Evolutionary conservation across 2,329 filamentous ascomycete genomes (phyloP).

Genomic region (Mollisiaceae sp.): DNA sequence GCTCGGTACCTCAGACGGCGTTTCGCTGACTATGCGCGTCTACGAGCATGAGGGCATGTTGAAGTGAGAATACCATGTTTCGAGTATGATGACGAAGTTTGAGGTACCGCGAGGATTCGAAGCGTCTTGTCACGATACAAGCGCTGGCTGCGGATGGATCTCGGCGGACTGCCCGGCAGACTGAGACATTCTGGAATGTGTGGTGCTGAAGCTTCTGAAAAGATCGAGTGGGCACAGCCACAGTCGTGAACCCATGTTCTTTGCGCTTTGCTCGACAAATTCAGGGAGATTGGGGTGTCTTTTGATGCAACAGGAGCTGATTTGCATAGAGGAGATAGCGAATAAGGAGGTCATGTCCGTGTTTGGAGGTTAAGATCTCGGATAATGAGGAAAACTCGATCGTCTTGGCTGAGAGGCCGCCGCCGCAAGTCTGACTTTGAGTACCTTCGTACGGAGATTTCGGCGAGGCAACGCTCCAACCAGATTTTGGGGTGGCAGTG

Average conservation of each 20-base stretch:
- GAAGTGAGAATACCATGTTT: slow-evolving; percentile 1
- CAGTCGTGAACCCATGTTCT: not conserved
- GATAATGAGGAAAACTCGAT: slow-evolving; percentile 1
- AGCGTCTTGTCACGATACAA: not conserved
- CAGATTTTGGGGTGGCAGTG: not conserved
- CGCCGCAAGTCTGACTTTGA: not conserved
- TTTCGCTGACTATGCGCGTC: slow-evolving; percentile 15
- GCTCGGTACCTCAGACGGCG: not conserved
- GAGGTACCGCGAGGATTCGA: slow-evolving; percentile 10
- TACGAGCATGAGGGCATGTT: not conserved
- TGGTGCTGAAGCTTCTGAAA: slow-evolving; percentile 2
- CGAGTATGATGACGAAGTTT: not conserved
- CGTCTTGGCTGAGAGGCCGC: not conserved
- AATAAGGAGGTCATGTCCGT: not conserved
- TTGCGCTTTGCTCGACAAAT: not conserved
- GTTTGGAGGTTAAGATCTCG: slow-evolving; percentile 1
- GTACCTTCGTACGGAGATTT: not conserved
- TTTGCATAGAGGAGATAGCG: not conserved
- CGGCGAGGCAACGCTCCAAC: not conserved
- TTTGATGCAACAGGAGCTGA: not conserved
- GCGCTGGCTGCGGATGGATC: not conserved
- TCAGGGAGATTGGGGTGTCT: not conserved
- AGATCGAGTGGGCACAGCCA: not conserved
- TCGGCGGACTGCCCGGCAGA: not conserved
- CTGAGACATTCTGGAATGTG: slow-evolving; percentile 6